Base-by-base conservation (phyloP, 2,329 filamentous ascomycete species). In the Emericellopsis atlantica region DNA sequence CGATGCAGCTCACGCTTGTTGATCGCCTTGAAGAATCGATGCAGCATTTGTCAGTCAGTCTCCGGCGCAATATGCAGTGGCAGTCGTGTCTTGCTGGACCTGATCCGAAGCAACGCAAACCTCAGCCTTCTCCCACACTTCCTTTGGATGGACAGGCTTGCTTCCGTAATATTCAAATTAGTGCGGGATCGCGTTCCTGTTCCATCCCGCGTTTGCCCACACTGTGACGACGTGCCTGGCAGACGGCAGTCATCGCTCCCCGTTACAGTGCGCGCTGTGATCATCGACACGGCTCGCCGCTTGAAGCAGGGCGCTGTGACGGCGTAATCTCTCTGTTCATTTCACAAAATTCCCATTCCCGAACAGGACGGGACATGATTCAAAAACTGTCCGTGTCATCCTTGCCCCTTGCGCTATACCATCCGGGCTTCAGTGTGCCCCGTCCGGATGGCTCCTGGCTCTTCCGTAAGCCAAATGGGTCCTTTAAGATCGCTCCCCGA, bases 321-420 rank as follows among this genome's bases (percentile, higher is more conserved):
- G 53, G 15, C 31, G 42, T 46, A 55, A 51, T 56, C 44, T 55
- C 50, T 51, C 45, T 41, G 40, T 40, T 52, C 51, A 57, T 56
- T 50, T 56, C 44, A 46, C 46, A 42, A 40, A 45, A 48, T 49
- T 52, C 49, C 49, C 50, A 44, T 49, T 49, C 45, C 46, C 12
- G 26, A 12, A 29, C 26, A 29, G 46, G 49, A 50, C 32, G 32
- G 24, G 36, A 4, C 36, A 38, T 38, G 36, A 40, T 26, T 38
- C 36, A 26, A 21, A 40, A 29, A 23, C 29, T 21, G 40, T 41
- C 40, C 23, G 40, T 41, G 40, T 21, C 40, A 41, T 21, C 40
- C 40, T 36, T 41, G 40, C 24, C 23, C 12, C 16, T 22, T 32
- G 22, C 32, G 29, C 22, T 40, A 18, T 18, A 31, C 15, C 31